Conservation (phyloP, 768 basidiomycete species). For the Boletus tylopilopsis region DNA sequence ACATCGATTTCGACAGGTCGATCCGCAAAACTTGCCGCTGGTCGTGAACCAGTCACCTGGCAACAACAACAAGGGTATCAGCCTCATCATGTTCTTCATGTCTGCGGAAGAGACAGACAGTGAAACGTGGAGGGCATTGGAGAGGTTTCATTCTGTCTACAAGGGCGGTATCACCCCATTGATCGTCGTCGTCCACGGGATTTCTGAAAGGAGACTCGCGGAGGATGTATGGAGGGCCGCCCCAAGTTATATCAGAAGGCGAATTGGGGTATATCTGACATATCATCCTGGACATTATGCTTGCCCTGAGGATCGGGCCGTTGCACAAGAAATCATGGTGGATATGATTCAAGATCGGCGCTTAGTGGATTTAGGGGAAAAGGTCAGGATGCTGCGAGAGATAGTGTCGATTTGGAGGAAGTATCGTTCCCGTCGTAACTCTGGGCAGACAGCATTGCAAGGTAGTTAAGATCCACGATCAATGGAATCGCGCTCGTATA, state of each 20-base stretch:
- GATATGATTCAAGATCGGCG: slow-evolving; percentile 12
- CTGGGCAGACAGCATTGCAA: background rate
- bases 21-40: slow-evolving; percentile 5
- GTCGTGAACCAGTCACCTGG: background rate
- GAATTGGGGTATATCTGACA: slow-evolving; percentile 6
- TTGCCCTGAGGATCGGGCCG: slow-evolving; percentile 1
- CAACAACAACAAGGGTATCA: background rate
- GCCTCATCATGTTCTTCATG: slow-evolving; percentile 18
- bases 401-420: slow-evolving; percentile 18
- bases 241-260: slow-evolving; percentile 8
- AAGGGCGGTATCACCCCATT: slow-evolving; percentile 14
- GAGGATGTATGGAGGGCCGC: slow-evolving; percentile 10
- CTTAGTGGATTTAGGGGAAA: slow-evolving; percentile 16
- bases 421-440: slow-evolving; percentile 15
- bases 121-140: slow-evolving; percentile 13
- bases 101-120: background rate
- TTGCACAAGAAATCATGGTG: slow-evolving; percentile 10
- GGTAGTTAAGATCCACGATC: background rate
- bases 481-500: background rate
- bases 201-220: slow-evolving; percentile 5
- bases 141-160: slow-evolving; percentile 12
- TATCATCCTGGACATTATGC: slow-evolving; percentile 13
- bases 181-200: slow-evolving; percentile 14
- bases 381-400: slow-evolving; percentile 10
- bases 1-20: slow-evolving; percentile 16